Percentiles rank a stretch among this genome's conserved stretches.
Evolutionary conservation across 139 green algal genomes (phyloP).

Genomic region (Prasinococcaceae sp.): DNA sequence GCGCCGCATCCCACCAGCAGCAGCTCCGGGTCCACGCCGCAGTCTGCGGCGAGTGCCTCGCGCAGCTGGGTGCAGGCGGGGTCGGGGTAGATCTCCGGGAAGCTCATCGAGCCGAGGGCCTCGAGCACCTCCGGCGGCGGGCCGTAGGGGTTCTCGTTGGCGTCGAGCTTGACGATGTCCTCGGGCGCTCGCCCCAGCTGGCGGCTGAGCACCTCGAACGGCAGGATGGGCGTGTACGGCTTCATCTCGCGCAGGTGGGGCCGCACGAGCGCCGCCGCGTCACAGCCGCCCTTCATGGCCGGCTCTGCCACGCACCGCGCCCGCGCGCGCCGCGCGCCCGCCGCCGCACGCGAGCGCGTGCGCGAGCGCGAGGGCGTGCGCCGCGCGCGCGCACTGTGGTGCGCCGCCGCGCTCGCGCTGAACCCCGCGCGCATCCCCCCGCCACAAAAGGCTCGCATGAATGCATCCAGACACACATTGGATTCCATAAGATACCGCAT

Average conservation of each 20-base stretch:
- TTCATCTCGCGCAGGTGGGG: conserved; percentile 75
- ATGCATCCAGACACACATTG: no score
- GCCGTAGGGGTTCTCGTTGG: conserved; percentile 98
- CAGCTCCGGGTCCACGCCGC: conserved; percentile 65
- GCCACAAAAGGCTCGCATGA: no score
- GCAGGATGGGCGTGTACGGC: conserved; percentile 94
- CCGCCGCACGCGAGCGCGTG: no score
- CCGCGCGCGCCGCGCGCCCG: no score
- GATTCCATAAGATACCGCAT: no score
- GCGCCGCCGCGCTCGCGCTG: no score
- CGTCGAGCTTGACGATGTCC: conserved; percentile 98
- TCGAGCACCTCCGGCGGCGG: conserved; percentile 76
- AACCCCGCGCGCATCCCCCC: no score
- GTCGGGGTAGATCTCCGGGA: conserved; percentile 96
- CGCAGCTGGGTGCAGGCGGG: conserved; percentile 72
- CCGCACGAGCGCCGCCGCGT: no score
- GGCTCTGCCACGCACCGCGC: no score
- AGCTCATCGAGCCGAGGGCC: conserved; percentile 73
- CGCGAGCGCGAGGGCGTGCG: no score
- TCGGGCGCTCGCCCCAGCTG: conserved; percentile 55
- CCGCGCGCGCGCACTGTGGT: no score
- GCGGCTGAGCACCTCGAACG: conserved; percentile 65
- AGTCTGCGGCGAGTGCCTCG: conserved; percentile 46
- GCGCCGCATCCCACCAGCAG: conserved; percentile 63
- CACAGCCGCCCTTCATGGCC: no score